Evolutionary conservation across 2,329 filamentous ascomycete species (phyloP).

Genomic region (Zasmidium angulare): DNA sequence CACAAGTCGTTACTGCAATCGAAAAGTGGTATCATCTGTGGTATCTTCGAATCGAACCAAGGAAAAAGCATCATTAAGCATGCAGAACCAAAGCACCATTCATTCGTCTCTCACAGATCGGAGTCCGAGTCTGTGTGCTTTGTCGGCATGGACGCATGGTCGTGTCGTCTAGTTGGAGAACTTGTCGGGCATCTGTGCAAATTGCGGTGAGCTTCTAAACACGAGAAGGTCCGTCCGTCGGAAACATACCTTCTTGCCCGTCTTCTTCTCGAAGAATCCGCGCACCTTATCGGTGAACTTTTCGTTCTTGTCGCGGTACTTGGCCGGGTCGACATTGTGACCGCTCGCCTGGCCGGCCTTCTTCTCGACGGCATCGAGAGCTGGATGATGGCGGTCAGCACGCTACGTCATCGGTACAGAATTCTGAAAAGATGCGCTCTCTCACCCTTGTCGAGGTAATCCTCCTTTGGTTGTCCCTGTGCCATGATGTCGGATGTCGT

Average conservation of each 20-base stretch:
- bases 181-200: constrained; percentile 6
- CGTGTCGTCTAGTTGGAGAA: constrained; percentile 14
- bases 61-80: neutral
- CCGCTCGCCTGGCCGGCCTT: constrained; percentile 21
- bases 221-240: neutral
- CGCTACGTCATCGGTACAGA: neutral
- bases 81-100: neutral
- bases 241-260: constrained; percentile 10
- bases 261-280: constrained; percentile 6
- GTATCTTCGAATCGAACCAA: neutral
- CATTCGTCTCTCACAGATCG: neutral
- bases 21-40: neutral
- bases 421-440: neutral
- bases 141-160: neutral
- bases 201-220: neutral
- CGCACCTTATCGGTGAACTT: constrained; percentile 26
- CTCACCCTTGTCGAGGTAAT: constrained; percentile 32
- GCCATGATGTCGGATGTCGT: neutral
- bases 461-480: constrained; percentile 20
- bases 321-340: constrained; percentile 26
- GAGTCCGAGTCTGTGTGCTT: no score
- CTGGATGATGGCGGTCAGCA: constrained; percentile 6
- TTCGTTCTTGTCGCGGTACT: constrained; percentile 29
- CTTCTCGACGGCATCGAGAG: constrained; percentile 26
- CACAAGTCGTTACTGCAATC: neutral